These are phyloP conservation scores for Graphilbum sp. DNA, from an alignment of 2,329 filamentous ascomycete species.

Conservation along the genomic window DNA sequence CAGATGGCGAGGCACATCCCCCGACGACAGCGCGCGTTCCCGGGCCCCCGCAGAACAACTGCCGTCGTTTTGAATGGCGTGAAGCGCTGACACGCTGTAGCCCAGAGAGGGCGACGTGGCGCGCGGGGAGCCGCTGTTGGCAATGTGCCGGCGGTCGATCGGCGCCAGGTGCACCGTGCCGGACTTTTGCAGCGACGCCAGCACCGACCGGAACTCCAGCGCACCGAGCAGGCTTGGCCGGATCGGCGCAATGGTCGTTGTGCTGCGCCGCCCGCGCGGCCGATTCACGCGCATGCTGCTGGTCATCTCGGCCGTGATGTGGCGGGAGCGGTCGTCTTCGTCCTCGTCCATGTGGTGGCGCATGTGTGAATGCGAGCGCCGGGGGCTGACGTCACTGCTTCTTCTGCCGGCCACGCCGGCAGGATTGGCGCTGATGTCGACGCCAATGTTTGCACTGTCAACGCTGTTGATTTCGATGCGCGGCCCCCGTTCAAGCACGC, in stretches of 20 bases:
- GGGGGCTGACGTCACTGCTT: too few relatives aligned
- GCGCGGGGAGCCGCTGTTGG: slow-evolving; percentile 24
- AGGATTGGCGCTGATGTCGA: too few relatives aligned
- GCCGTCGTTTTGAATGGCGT: neutral
- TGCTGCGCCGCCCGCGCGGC: slow-evolving; percentile 46
- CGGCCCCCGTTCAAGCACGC: slow-evolving; percentile 26
- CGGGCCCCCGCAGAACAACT: too few relatives aligned
- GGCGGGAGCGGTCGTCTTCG: slow-evolving; percentile 33
- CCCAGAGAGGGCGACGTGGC: neutral
- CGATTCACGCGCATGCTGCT: slow-evolving; percentile 85
- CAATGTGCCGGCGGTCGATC: slow-evolving; percentile 37
- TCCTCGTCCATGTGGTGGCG: slow-evolving; percentile 1
- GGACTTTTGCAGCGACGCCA: slow-evolving; percentile 73
- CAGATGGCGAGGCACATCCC: slow-evolving; percentile 19
- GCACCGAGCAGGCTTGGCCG: slow-evolving; percentile 85
- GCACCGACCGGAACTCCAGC: slow-evolving; percentile 79
- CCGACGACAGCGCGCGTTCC: slow-evolving; percentile 30
- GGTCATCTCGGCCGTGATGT: slow-evolving; percentile 66
- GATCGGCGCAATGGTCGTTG: slow-evolving; percentile 68
- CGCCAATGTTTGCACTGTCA: too few relatives aligned
- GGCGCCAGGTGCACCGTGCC: slow-evolving; percentile 57
- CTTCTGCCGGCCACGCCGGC: too few relatives aligned
- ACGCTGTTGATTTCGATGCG: slow-evolving; percentile 30
- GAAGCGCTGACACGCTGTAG: neutral
- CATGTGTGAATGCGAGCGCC: neutral